These are phyloP conservation scores for Magnolia kwangsiensis DNA, from an alignment of 164 flowering plant genomes.

Conservation along the genomic window DNA sequence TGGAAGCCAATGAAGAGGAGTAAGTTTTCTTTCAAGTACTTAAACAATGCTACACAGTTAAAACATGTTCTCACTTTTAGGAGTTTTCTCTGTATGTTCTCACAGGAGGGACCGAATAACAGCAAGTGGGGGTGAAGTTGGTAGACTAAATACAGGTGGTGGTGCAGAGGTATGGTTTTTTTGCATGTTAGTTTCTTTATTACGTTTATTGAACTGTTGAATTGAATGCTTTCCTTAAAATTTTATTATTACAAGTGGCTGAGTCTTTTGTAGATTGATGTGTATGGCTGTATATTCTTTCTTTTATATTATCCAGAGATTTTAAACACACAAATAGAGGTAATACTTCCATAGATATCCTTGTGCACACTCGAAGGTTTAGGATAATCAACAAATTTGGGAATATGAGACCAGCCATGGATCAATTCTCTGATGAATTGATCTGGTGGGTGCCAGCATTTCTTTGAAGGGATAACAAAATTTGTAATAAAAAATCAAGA, in stretches of 20 bases:
- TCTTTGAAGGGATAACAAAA: background rate
- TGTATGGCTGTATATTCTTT: too few species aligned
- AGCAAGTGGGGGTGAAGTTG: constrained; percentile 97
- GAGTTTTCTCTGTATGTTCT: constrained; percentile 9
- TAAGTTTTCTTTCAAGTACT: constrained; percentile 30
- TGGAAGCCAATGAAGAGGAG: constrained; percentile 89
- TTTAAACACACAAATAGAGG: too few species aligned
- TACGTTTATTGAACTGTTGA: background rate
- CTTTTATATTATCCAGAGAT: too few species aligned
- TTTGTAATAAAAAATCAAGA: too few species aligned
- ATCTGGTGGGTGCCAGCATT: background rate
- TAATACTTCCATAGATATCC: background rate
- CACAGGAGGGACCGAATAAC: constrained; percentile 80
- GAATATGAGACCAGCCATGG: background rate
- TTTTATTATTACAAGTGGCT: background rate
- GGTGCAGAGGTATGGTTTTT: constrained; percentile 76
- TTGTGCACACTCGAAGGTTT: background rate
- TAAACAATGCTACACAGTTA: background rate
- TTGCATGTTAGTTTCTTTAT: background rate
- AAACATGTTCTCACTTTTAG: background rate
- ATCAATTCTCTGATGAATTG: background rate
- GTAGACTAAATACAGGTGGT: constrained; percentile 86
- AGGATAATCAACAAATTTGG: too few species aligned
- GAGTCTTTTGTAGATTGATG: background rate
- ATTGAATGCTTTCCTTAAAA: background rate